Evolutionary conservation across 2,329 filamentous ascomycete genomes (phyloP), one percentile per base, ranked within the genome.

Genomic region (Dothidotthia symphoricarpi): DNA sequence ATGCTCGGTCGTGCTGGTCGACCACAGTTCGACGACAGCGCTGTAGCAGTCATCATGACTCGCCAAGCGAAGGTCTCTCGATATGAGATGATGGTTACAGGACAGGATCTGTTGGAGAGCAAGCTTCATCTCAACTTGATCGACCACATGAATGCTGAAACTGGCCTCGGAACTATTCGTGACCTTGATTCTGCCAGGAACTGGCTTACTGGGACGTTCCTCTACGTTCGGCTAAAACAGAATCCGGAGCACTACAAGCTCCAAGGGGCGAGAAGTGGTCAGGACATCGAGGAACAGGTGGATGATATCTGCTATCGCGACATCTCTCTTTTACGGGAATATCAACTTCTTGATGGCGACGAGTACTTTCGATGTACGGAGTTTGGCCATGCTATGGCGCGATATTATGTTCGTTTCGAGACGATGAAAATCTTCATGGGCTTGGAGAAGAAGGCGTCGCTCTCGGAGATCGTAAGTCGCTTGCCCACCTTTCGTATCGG

Each of bases 1-100:
- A 94, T 95, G 88, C 77, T 94, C 32, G 88, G 88, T 6, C 81
- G 88, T 47, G 88, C 88, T 34, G 88, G 88, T 1, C 75, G 88
- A 14, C 88, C 88, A 5, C 88, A 94, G 56, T 94, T 90, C 46
- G 88, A 91, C 52, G 75, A 80, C 33, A 86, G 72, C 41, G 88
- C 86, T 3, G 76, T 82, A 26, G 88, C 86, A 9, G 81, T 93
- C 12, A 90, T 95, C 37, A 80, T 95, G 70, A 93, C 88, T 0
- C 77, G 79, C 16, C 70, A 74, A n/a, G 70, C 80, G 4, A 84
- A 82, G 33, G 77, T 80, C 5, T 55, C 73, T 2, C 75, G 78
- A 33, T 94, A 93, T 55, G 79, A 89, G 51, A 80, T 74, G 48
- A 81, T 94, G 71, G 78, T 87, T 1, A 82, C 83, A 0, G 86